Percentiles rank a stretch among this genome's conserved stretches.
These are phyloP conservation scores for Globomyces sp. DNA, from an alignment of 371 early-diverging fungal species.

Conservation along the genomic window DNA sequence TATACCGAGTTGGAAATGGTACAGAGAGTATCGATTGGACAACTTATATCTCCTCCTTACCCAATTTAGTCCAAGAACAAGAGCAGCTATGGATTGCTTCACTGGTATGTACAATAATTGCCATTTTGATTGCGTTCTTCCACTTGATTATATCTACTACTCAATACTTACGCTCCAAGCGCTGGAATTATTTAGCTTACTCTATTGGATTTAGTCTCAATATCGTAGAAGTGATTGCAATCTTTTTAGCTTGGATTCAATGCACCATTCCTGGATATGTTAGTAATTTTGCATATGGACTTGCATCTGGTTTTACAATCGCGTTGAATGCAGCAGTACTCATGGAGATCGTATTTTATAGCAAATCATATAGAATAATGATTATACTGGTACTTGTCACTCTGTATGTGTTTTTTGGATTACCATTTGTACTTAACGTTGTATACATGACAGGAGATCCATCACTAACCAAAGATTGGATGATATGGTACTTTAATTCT, in stretches of 20 bases:
- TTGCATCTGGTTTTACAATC: slow-evolving; percentile 4
- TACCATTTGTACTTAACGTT: background rate
- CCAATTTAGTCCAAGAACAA: background rate
- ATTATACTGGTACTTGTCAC: background rate
- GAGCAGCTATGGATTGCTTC: background rate
- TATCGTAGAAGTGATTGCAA: background rate
- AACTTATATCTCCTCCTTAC: background rate
- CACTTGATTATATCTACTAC: background rate
- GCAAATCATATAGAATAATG: background rate
- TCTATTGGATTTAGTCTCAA: background rate
- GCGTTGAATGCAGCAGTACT: background rate
- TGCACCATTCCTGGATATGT: background rate
- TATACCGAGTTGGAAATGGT: background rate
- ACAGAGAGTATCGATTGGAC: background rate
- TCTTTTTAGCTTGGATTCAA: background rate
- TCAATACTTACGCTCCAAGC: background rate
- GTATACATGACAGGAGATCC: background rate
- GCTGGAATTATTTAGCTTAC: slow-evolving; percentile 8
- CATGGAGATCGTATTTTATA: slow-evolving; percentile 7
- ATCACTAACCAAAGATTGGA: background rate
- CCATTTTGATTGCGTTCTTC: background rate
- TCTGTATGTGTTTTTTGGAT: background rate
- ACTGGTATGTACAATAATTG: background rate
- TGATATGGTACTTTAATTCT: slow-evolving; percentile 1
- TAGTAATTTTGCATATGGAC: background rate